These are phyloP conservation scores for Fistulinella prunicolor DNA, from an alignment of 768 basidiomycete genomes.

Conservation along the genomic window DNA sequence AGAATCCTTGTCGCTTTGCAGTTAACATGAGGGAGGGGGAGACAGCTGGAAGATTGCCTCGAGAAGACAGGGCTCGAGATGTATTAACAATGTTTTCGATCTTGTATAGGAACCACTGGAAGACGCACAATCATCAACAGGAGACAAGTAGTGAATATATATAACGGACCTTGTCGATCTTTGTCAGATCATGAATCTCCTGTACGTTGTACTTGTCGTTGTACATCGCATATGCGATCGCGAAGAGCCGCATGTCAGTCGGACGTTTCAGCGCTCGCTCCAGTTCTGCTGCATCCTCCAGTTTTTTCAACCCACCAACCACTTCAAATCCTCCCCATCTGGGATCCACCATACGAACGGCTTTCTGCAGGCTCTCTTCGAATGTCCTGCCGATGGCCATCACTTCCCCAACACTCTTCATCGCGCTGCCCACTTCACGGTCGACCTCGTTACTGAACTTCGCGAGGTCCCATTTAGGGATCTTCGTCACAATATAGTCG, in stretches of 20 bases:
- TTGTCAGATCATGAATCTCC: constrained; percentile 86
- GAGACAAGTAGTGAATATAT: neutral
- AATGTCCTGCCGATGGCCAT: constrained; percentile 99
- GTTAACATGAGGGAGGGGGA: constrained; percentile 75
- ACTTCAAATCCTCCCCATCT: constrained; percentile 96
- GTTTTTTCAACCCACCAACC: constrained; percentile 82
- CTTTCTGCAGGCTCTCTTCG: constrained; percentile 98
- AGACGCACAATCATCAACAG: neutral
- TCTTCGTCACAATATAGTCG: constrained; percentile 99
- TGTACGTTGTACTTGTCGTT: constrained; percentile 90
- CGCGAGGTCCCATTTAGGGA: constrained; percentile 99
- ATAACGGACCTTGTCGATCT: constrained; percentile 84
- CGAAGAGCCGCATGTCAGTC: constrained; percentile 95
- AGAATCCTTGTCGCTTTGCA: constrained; percentile 95
- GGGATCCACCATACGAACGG: constrained; percentile 96
- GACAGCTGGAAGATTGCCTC: constrained; percentile 65
- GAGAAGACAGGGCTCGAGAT: constrained; percentile 67
- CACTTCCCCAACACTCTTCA: constrained; percentile 99
- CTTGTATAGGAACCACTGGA: constrained; percentile 96
- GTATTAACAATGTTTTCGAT: constrained; percentile 98
- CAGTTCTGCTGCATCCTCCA: constrained; percentile 64
- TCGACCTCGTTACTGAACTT: constrained; percentile 95
- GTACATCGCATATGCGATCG: constrained; percentile 97
- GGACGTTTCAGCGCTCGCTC: constrained; percentile 76
- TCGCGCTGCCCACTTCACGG: constrained; percentile 91